Evolutionary conservation across 371 early-diverging fungal species (phyloP).

Genomic region (Circinella umbellata): DNA sequence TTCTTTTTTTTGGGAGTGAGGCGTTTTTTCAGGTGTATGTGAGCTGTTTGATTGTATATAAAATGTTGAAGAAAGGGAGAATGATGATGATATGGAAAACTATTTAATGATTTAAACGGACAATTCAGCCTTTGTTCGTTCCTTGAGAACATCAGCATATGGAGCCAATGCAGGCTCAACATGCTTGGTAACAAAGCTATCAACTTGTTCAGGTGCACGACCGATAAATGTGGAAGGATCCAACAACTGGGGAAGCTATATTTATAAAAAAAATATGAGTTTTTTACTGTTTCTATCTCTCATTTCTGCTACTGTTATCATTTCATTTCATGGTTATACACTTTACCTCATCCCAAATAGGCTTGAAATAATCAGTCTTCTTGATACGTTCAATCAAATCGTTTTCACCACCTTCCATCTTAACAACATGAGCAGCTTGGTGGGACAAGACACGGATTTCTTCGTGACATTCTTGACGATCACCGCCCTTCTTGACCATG

Average conservation of each 20-base stretch:
- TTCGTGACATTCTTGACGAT: conserved; percentile 96
- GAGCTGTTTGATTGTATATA: not conserved
- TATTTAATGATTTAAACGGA: conserved; percentile 55
- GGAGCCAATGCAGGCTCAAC: conserved; percentile 88
- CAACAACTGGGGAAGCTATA: conserved; percentile 76
- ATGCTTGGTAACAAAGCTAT: conserved; percentile 79
- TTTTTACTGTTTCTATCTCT: not conserved
- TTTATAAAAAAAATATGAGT: not conserved
- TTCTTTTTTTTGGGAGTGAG: not conserved
- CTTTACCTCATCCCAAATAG: conserved; percentile 71
- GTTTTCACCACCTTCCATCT: conserved; percentile 92
- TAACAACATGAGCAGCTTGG: conserved; percentile 91
- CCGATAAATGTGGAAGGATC: conserved; percentile 95
- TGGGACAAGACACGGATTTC: conserved; percentile 95
- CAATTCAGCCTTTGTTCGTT: conserved; percentile 61
- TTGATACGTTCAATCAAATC: conserved; percentile 93
- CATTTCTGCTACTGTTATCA: not conserved
- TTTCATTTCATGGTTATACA: too few relatives aligned
- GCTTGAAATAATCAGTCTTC: conserved; percentile 85
- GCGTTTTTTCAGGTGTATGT: not conserved
- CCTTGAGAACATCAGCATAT: conserved; percentile 62
- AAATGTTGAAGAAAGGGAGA: not conserved
- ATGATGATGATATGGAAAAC: not conserved
- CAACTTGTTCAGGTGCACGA: conserved; percentile 95
- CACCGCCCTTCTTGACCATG: conserved; percentile 96